Percentiles rank a stretch among this genome's conserved stretches.
Conservation (phyloP, 331 rosid species). For the Malus hybrid region DNA sequence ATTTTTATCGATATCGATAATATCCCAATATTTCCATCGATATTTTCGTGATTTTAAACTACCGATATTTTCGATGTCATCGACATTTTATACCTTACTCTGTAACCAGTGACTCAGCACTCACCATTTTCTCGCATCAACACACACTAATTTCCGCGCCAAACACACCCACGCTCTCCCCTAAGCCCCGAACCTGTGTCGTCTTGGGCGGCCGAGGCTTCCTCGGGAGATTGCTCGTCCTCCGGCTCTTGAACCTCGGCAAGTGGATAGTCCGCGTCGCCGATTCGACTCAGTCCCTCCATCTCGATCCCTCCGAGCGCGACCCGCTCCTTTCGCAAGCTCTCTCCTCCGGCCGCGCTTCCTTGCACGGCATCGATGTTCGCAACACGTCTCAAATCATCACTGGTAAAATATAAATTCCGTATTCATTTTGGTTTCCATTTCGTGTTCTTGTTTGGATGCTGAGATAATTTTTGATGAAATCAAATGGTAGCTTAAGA, state of each 20-base stretch:
- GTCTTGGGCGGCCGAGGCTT: constrained; percentile 81
- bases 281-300: constrained; percentile 54
- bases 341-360: constrained; percentile 61
- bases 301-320: constrained; percentile 33
- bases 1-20: too few relatives aligned
- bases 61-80: too few relatives aligned
- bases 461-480: background rate
- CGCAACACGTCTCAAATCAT: constrained; percentile 38
- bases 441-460: background rate
- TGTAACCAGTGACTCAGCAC: background rate
- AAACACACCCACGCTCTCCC: background rate
- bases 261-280: constrained; percentile 82
- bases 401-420: constrained; percentile 15
- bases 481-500: background rate
- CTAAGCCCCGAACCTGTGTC: constrained; percentile 59
- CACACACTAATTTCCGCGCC: background rate
- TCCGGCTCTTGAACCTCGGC: constrained; percentile 44
- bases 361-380: constrained; percentile 45
- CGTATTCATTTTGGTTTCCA: background rate
- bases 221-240: constrained; percentile 65
- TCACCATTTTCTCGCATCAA: background rate
- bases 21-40: too few relatives aligned
- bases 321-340: constrained; percentile 54
- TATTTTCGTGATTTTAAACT: too few relatives aligned
- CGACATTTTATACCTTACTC: background rate